Base-by-base conservation (phyloP, 2,329 filamentous ascomycete genomes). In the Epichloe sp. region DNA sequence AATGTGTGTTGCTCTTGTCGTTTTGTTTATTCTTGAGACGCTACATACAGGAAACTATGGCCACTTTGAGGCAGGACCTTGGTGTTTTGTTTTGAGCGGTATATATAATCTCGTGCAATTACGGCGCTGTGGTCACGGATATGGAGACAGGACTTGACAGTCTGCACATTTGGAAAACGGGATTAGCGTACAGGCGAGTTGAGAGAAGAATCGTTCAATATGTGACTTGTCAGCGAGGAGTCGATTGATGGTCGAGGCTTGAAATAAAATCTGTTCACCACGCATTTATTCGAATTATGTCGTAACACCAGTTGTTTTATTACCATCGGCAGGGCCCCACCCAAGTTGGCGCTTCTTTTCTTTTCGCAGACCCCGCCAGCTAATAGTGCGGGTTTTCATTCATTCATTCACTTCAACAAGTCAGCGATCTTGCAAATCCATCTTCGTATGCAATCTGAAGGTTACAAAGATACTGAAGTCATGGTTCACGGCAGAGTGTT, bases 401-500 rank as follows among this genome's bases (percentile, higher is more conserved):
- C 15, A 26, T 8, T 38, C 14, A 3, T 48, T 11, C 21, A 19
- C 44, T 21, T n/a, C 17, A 12, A 17, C 44, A 21, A 44, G 21
- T 36, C 15, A 43, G 21, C 2, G 1, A 12, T 43, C 41, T 21
- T 2, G 19, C 23, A 21, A 4, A 10, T 10, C 23, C 48, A 6
- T 17, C 15, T 15, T 12, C 21, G n/a, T 2, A 42, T 35, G n/a
- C 36, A 34, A 17, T 21, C 31, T 15, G 14, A 14, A 12, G 4
- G n/a, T 23, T 34, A 31, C 21, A 17, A 31, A 10, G 43, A 49
- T 14, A 47, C 41, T 26, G 37, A 17, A 40, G 43, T 34, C 48
- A 74, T 73, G 71, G 58, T 58, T 1, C 58, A 63, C 34, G 68
- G 68, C 54, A 70, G 82, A 53, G 82, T 95, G 44, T 72, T 95